Evolutionary conservation across 2,329 filamentous ascomycete genomes (phyloP).

Genomic region (Stachybotrys elegans): DNA sequence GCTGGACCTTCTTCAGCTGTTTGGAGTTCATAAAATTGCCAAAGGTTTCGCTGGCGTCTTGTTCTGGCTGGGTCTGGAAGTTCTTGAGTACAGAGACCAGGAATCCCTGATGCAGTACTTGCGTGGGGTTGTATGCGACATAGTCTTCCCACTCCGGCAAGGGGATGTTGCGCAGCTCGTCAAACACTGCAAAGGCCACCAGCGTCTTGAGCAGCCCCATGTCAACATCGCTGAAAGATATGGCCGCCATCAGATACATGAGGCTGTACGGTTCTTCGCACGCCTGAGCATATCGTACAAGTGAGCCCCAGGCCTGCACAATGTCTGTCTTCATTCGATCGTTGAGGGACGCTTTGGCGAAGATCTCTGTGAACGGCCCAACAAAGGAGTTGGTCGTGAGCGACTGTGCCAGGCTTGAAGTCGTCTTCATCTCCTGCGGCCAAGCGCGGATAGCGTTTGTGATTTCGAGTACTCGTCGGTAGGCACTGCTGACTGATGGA

Average conservation of each 20-base stretch:
- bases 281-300: slow-evolving; percentile 9
- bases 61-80: slow-evolving; percentile 8
- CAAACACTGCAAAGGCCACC: slow-evolving; percentile 15
- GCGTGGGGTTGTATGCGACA: slow-evolving; percentile 14
- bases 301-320: slow-evolving; percentile 14
- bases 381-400: slow-evolving; percentile 10
- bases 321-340: slow-evolving; percentile 14
- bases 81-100: slow-evolving; percentile 14
- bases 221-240: slow-evolving; percentile 15
- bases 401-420: slow-evolving; percentile 10
- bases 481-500: slow-evolving; percentile 13
- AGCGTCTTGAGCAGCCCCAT: slow-evolving; percentile 14
- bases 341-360: slow-evolving; percentile 12
- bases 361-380: slow-evolving; percentile 12
- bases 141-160: slow-evolving; percentile 16
- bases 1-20: slow-evolving; percentile 13
- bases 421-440: slow-evolving; percentile 13
- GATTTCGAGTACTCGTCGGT: slow-evolving; percentile 17
- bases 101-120: slow-evolving; percentile 13
- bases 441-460: slow-evolving; percentile 10
- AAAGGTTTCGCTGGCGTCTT: slow-evolving; percentile 7
- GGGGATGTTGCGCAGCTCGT: slow-evolving; percentile 11
- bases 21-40: slow-evolving; percentile 16
- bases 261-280: slow-evolving; percentile 10
- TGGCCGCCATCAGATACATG: slow-evolving; percentile 16